Percentiles rank a stretch among this genome's conserved stretches.
Evolutionary conservation across 1,139 yeast genomes (phyloP).

Genomic region (Pichia sp.): DNA sequence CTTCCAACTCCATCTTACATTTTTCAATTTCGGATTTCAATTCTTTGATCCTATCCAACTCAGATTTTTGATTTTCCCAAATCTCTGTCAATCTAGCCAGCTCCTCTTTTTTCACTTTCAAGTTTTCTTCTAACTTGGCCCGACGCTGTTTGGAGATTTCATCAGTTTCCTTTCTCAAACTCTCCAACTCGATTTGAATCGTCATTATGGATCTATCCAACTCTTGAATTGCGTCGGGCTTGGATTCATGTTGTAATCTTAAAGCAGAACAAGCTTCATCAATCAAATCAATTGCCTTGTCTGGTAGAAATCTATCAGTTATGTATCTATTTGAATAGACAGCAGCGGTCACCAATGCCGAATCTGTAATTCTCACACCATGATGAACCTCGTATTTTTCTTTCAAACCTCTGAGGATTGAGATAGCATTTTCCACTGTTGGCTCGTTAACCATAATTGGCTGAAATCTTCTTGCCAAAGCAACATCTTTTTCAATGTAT

Average conservation of each 20-base stretch:
- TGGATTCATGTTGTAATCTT: conserved; percentile 90
- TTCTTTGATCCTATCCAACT: conserved; percentile 65
- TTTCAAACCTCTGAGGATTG: conserved; percentile 86
- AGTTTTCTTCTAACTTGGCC: conserved; percentile 52
- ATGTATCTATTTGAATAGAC: conserved; percentile 84
- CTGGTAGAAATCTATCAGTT: conserved; percentile 87
- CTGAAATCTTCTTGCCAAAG: conserved; percentile 92
- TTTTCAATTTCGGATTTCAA: conserved; percentile 79
- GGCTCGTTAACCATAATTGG: conserved; percentile 87
- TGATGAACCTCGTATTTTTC: conserved; percentile 96
- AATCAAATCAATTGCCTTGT: conserved; percentile 90
- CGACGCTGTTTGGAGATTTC: conserved; percentile 73
- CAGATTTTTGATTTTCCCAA: conserved; percentile 79
- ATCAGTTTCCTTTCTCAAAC: conserved; percentile 87
- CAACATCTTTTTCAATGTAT: conserved; percentile 91
- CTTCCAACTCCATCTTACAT: conserved; percentile 76
- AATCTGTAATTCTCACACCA: conserved; percentile 92
- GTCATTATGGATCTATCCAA: conserved; percentile 89
- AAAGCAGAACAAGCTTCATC: conserved; percentile 97
- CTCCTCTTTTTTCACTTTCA: conserved; percentile 56
- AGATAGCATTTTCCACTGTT: conserved; percentile 84
- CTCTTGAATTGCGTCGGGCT: conserved; percentile 89
- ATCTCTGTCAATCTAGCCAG: conserved; percentile 60
- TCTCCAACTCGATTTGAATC: conserved; percentile 88
- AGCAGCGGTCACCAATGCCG: conserved; percentile 92